Conservation (phyloP, 2,329 filamentous ascomycete species). For the Phymatotrichopsis omnivora region DNA sequence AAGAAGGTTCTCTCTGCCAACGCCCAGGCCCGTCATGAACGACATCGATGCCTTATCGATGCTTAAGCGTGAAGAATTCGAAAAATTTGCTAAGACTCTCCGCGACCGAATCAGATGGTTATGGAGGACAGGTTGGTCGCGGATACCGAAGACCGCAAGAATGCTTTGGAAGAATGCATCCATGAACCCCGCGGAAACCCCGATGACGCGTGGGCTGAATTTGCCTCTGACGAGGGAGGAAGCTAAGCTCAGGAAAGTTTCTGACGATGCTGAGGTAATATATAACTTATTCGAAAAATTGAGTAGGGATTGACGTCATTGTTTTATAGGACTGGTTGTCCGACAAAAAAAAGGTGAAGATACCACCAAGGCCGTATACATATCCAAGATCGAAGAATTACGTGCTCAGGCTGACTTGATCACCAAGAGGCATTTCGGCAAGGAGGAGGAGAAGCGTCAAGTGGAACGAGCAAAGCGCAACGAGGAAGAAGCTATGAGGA, state of each 20-base stretch:
- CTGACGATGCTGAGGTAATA: conserved; percentile 72
- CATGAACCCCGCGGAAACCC: conserved; percentile 96
- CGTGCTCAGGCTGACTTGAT: conserved; percentile 82
- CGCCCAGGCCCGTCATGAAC: conserved; percentile 90
- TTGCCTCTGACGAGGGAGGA: conserved; percentile 90
- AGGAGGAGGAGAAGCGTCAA: conserved; percentile 76
- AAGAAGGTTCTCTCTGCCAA: conserved; percentile 99
- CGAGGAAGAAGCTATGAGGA: conserved; percentile 33
- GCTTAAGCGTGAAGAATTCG: conserved; percentile 89
- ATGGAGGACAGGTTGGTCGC: conserved; percentile 98
- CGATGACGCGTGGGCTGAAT: conserved; percentile 79
- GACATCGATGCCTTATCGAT: conserved; percentile 82
- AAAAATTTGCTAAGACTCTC: conserved; percentile 78
- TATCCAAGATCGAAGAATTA: conserved; percentile 93
- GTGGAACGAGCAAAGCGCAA: conserved; percentile 56
- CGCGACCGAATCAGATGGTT: conserved; percentile 73
- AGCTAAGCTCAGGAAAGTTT: conserved; percentile 69
- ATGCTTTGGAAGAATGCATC: conserved; percentile 95
- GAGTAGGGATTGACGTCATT: conserved; percentile 14
- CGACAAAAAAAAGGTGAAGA: conserved; percentile 94
- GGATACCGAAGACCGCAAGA: conserved; percentile 99
- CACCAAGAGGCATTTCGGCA: conserved; percentile 89
- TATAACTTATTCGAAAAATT: not conserved
- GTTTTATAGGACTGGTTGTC: conserved; percentile 89
- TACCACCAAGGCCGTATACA: conserved; percentile 82